Evolutionary conservation across 768 basidiomycete species (phyloP), one percentile per base, ranked within the genome.

Genomic region (Termitomyces sp.): DNA sequence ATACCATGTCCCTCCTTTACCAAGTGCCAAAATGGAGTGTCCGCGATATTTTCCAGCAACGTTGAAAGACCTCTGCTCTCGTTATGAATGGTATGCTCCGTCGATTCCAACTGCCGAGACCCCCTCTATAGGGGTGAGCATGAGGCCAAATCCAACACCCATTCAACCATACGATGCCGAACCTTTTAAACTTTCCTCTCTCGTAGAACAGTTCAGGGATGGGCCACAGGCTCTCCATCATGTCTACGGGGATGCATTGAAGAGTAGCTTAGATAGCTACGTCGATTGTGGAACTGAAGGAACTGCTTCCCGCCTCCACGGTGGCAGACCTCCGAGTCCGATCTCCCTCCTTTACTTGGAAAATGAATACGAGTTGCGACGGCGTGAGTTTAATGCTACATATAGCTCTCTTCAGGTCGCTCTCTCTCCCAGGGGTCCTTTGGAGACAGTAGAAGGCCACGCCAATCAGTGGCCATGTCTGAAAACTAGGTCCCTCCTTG

Each of bases 381-480:
- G 51, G 3, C 21, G 14, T 10, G 54, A 62, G 17, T 39, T 59
- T 2, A 34, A 50, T 3, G 17, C 7, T 1, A 30, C 35, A 10
- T 41, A 52, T 11, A 4, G 12, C 16, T 25, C 43, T 4, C 45
- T 59, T 32, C 17, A 11, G 9, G 12, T 52, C 21, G 11, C 50
- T 1, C 34, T 62, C 48, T 58, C 23, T 2, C 56, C 61, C n/a
- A 43, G 17, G 35, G 50, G 10, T 25, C 30, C n/a, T 35, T 46
- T 59, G 8, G 55, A 52, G 46, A 41, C n/a, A 9, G 57, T 50
- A 35, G 59, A 57, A 56, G 16, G 1, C 54, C 65, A 59, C 64
- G 46, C 63, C 11, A 54, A 67, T 1, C 64, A 70, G 55, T 78
- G 77, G 76, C 78, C 77, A 14, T 67, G 70, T 4, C 50, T 73